Base-by-base conservation (phyloP, 2,329 filamentous ascomycete species). In the Diplocarpon rosae region DNA sequence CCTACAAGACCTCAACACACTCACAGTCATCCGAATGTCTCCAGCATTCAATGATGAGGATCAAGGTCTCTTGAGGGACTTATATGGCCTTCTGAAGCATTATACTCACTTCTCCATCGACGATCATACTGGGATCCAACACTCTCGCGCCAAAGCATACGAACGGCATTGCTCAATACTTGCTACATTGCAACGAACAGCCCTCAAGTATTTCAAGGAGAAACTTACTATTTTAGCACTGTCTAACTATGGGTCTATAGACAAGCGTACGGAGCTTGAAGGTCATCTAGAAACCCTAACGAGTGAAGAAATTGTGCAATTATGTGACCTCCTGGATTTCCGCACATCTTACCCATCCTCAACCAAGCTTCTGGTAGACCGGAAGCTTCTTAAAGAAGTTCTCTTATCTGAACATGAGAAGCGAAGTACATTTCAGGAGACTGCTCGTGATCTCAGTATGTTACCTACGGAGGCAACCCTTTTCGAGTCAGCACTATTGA, bases 211-310 rank as follows among this genome's bases (percentile, higher is more conserved):
- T 56, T 95, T 95, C 65, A 88, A 85, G 56, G 79, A 88, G 6
- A 95, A 95, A 64, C 68, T 98, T 31, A 88, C 83, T n/a, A 83
- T 98, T 32, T 68, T 98, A 47, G 86, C 90, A 1, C 67, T 98
- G 32, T 92, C 92, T 14, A 96, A 98, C 60, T 93, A 93, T 60
- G 88, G 83, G 1, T 83, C 87, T 3, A 83, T 98, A 50, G 83
- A 89, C 52, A 82, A 85, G 58, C 75, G 86, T 35, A 70, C 75
- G 5, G 92, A 96, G 54, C 71, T 98, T 13, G 76, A 83, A 59
- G 73, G 76, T 17, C 81, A 95, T 52, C 67, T 98, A 5, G 76
- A 79, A 44, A 68, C 74, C 10, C 68, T 98, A 41, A 75, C 76
- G 2, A 86, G 94, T 53, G 72, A 73, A 0, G 90, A 96, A 63